Base-by-base conservation (phyloP, 2,329 filamentous ascomycete species). In the Ophiosphaerella korrae region DNA sequence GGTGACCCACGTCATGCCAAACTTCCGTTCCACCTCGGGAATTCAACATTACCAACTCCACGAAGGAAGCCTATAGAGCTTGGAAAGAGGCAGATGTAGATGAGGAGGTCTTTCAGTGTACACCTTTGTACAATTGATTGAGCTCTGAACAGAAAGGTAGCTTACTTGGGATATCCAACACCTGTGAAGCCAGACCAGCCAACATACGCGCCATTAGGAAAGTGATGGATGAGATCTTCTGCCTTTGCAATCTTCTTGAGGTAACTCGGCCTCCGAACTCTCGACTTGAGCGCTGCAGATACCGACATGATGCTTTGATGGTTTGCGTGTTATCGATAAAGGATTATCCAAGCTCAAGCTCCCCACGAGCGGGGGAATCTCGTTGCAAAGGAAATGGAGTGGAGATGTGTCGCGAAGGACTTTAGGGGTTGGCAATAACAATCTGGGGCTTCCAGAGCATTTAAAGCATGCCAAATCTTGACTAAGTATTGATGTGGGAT, bases 171-270 rank as follows among this genome's bases (percentile, higher is more conserved):
- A 77, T 94, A 94, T 52, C 90, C 90, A 46, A 95, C 90, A 64
- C 90, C 91, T 11, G 91, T 96, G 76, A 96, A 96, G 8, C 91
- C 91, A 58, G 87, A 91, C 91, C 91, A 96, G 67, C 91, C 92
- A 65, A 96, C 84, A 74, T 94, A 94, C n/a, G 89, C 77, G 69
- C 87, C 87, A 79, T 94, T 84, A 58, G 91, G 91, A 67, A 96
- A 96, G 62, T 89, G 82, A 57, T 88, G 82, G 53, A 96, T 82
- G 58, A 95, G 75, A 72, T 95, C 90, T 74, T 94, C 85, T 33
- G 91, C 85, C 64, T 86, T 86, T 64, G 87, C 86, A 52, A 96
- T 80, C 81, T 93, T 95, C 66, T 86, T 87, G 49, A 95, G 82
- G 75, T 93, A 86, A 36, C 88, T 88, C 18, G 90, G 87, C 59